Conservation (phyloP, 805 yeast species). For the Sugiyamaella lignohabitans region DNA sequence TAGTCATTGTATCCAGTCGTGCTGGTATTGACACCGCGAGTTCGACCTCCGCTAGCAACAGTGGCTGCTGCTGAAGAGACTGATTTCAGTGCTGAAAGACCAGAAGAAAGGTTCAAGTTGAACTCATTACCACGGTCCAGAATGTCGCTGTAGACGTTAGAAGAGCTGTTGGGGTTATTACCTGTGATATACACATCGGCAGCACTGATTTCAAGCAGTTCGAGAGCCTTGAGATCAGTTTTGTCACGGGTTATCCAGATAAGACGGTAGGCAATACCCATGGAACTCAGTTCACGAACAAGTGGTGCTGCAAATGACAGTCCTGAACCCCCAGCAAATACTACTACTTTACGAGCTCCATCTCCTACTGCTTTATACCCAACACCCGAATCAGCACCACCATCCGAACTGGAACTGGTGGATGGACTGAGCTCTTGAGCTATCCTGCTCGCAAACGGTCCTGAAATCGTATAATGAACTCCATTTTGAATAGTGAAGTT, state of each 20-base stretch:
- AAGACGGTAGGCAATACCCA: conserved; percentile 56
- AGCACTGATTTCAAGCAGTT: conserved; percentile 50
- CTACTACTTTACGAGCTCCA: conserved; percentile 40
- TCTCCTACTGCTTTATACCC: neutral
- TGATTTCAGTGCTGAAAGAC: too few species aligned
- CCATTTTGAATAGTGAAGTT: conserved; percentile 22
- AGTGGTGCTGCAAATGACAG: conserved; percentile 79
- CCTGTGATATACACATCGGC: conserved; percentile 47
- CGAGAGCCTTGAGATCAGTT: conserved; percentile 70
- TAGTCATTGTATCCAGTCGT: too few species aligned
- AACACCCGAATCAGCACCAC: neutral
- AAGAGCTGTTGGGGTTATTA: conserved; percentile 9
- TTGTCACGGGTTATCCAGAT: conserved; percentile 82
- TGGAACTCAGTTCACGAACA: conserved; percentile 65
- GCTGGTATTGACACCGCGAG: too few species aligned
- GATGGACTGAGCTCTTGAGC: neutral
- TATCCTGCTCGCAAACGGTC: conserved; percentile 29
- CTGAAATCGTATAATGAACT: conserved; percentile 33
- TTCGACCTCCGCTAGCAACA: too few species aligned
- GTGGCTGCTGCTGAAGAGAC: too few species aligned
- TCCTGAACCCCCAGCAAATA: conserved; percentile 72
- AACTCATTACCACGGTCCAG: conserved; percentile 25
- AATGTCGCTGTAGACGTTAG: conserved; percentile 37
- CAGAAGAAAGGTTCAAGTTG: too few species aligned
- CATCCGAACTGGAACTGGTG: too few species aligned